phyloP scores from a whole-genome alignment of 768 basidiomycete genomes.

The Gautieria morchelliformis region DNA sequence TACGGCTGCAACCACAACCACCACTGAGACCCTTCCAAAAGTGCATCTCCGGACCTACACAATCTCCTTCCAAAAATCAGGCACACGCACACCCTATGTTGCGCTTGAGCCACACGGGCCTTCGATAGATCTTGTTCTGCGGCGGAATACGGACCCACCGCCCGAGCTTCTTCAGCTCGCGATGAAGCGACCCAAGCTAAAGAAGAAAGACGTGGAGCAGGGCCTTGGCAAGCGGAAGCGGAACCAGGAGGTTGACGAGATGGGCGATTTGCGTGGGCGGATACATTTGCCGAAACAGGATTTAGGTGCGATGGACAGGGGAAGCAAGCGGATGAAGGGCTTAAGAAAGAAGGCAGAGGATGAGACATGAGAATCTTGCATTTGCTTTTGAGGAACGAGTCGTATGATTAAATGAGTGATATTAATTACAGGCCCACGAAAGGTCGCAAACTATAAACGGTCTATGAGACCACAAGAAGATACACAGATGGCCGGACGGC shows the following conservation, averaged over 20 bases:
- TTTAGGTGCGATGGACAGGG: slow-evolving; percentile 60
- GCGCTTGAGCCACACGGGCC: slow-evolving; percentile 89
- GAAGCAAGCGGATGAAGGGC: slow-evolving; percentile 91
- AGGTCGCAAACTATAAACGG: too few relatives aligned
- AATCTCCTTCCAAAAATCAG: slow-evolving; percentile 61
- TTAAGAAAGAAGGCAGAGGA: slow-evolving; percentile 37
- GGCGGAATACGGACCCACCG: slow-evolving; percentile 68
- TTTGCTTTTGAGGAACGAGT: too few relatives aligned
- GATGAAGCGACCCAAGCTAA: slow-evolving; percentile 75
- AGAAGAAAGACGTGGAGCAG: slow-evolving; percentile 78
- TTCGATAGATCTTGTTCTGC: slow-evolving; percentile 69
- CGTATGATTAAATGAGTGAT: too few relatives aligned
- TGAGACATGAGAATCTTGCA: neutral
- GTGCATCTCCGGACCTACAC: slow-evolving; percentile 88
- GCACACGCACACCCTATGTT: slow-evolving; percentile 70
- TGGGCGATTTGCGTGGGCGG: slow-evolving; percentile 90
- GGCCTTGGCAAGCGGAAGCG: slow-evolving; percentile 88
- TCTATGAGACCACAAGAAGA: too few relatives aligned
- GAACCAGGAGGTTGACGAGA: slow-evolving; percentile 94
- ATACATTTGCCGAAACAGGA: slow-evolving; percentile 90
- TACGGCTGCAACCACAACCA: slow-evolving; percentile 25
- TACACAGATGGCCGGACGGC: neutral
- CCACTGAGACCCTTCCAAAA: slow-evolving; percentile 50
- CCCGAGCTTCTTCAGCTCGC: slow-evolving; percentile 73
- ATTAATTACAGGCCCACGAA: too few relatives aligned